A percentile compares a stretch with the other conserved stretches of the same genome.
Conservation (phyloP, 176 grass and related monocot genomes). For the Cocos nucifera region DNA sequence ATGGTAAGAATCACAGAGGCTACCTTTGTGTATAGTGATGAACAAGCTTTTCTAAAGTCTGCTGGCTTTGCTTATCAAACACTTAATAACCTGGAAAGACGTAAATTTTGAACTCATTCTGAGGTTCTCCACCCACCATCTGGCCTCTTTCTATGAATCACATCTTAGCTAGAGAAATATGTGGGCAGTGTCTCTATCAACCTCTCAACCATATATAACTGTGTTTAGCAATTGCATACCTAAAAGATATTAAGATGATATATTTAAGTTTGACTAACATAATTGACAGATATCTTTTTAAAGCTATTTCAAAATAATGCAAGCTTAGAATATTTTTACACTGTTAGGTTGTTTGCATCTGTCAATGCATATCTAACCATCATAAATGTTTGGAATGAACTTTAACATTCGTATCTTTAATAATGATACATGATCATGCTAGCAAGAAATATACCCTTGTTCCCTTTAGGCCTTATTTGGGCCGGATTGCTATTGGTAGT, state of each 20-base stretch:
- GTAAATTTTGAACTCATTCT: slow-evolving; percentile 22
- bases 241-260: slow-evolving; percentile 48
- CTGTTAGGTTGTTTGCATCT: slow-evolving; percentile 27
- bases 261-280: slow-evolving; percentile 59
- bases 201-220: background rate
- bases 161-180: no score
- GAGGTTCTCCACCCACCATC: slow-evolving; percentile 15
- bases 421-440: no score
- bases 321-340: slow-evolving; percentile 22
- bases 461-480: no score
- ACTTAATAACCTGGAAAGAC: slow-evolving; percentile 32
- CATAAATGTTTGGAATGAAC: no score
- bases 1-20: background rate
- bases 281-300: slow-evolving; percentile 17
- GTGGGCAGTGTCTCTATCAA: no score
- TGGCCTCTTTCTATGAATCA: no score
- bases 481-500: no score
- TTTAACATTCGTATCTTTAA: no score
- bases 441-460: no score
- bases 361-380: background rate
- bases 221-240: slow-evolving; percentile 40
- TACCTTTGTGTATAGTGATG: background rate
- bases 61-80: slow-evolving; percentile 31
- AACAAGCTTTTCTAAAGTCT: slow-evolving; percentile 22
- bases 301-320: slow-evolving; percentile 22